Evolutionary conservation across 805 yeast species (phyloP).

Genomic region (Candida glaebosa): DNA sequence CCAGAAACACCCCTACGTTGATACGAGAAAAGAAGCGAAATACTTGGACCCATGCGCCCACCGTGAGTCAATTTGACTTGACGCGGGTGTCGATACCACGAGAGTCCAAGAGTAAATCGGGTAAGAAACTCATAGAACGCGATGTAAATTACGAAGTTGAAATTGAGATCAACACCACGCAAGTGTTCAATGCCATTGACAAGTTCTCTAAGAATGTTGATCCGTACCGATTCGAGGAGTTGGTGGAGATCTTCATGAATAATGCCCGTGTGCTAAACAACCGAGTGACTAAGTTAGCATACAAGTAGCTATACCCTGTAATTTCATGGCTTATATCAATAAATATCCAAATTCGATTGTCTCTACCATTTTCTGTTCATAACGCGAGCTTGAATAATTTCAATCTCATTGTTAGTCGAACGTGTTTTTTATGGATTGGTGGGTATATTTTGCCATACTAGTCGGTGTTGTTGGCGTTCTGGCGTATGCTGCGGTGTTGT

Average conservation of each 20-base stretch:
- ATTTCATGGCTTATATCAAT: too few species aligned
- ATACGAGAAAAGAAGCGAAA: constrained; percentile 70
- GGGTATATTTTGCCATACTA: constrained; percentile 1
- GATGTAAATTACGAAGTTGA: constrained; percentile 38
- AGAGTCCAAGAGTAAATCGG: constrained; percentile 33
- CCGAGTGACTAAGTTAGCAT: constrained; percentile 39
- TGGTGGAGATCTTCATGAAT: constrained; percentile 43
- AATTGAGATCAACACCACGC: constrained; percentile 37
- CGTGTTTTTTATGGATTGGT: constrained; percentile 3
- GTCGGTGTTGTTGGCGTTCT: constrained; percentile 7
- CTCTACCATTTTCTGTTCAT: too few species aligned
- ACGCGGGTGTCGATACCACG: constrained; percentile 52
- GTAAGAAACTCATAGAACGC: constrained; percentile 33
- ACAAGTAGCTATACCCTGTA: constrained; percentile 1
- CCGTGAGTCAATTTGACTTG: constrained; percentile 69
- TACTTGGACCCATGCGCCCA: constrained; percentile 69
- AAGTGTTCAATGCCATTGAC: constrained; percentile 40
- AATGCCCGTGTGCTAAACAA: constrained; percentile 43
- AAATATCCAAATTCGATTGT: too few species aligned
- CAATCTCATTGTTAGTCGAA: too few species aligned
- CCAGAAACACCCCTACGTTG: constrained; percentile 49
- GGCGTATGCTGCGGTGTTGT: constrained; percentile 39
- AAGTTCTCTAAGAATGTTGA: constrained; percentile 36
- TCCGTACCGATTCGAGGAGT: constrained; percentile 38
- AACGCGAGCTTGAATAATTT: too few species aligned